A percentile compares a stretch with the other conserved stretches of the same genome.
phyloP scores from a whole-genome alignment of 176 grass and related monocot genomes.

The Rhynchospora breviuscula region DNA sequence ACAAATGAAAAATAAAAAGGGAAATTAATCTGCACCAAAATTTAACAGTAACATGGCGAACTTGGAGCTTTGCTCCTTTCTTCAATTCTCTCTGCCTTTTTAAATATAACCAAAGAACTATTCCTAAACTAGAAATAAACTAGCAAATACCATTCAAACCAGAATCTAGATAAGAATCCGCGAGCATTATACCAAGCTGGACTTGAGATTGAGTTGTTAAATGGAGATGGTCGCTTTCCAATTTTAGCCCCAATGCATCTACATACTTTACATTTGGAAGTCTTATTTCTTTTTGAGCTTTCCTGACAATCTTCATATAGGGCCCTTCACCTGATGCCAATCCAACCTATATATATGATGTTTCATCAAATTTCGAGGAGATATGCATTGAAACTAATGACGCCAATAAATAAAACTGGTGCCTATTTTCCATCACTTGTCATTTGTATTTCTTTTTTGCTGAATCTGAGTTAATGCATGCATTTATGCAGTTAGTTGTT shows the following conservation, averaged over 20 bases:
- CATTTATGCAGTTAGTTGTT: background rate
- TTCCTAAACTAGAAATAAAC: background rate
- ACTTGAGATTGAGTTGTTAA: slow-evolving; percentile 75
- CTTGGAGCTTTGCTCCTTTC: background rate
- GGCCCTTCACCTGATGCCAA: slow-evolving; percentile 78
- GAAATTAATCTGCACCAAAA: background rate
- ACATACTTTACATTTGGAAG: slow-evolving; percentile 66
- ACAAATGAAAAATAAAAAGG: background rate
- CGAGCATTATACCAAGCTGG: slow-evolving; percentile 77
- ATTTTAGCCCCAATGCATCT: slow-evolving; percentile 58
- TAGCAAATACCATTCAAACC: slow-evolving; percentile 33
- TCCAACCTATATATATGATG: slow-evolving; percentile 40
- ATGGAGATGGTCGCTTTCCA: slow-evolving; percentile 69
- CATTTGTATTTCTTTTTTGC: background rate
- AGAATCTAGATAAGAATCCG: slow-evolving; percentile 63
- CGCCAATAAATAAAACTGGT: background rate
- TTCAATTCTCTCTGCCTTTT: background rate
- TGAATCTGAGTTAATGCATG: background rate
- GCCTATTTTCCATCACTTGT: background rate
- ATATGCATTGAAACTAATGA: background rate
- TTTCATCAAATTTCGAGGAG: background rate
- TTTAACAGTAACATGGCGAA: background rate
- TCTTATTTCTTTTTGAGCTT: slow-evolving; percentile 54
- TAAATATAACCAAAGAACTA: background rate
- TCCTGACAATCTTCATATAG: slow-evolving; percentile 54